phyloP scores from a whole-genome alignment of 1,284 basidiomycete genomes.

The Serendipita sp. region DNA sequence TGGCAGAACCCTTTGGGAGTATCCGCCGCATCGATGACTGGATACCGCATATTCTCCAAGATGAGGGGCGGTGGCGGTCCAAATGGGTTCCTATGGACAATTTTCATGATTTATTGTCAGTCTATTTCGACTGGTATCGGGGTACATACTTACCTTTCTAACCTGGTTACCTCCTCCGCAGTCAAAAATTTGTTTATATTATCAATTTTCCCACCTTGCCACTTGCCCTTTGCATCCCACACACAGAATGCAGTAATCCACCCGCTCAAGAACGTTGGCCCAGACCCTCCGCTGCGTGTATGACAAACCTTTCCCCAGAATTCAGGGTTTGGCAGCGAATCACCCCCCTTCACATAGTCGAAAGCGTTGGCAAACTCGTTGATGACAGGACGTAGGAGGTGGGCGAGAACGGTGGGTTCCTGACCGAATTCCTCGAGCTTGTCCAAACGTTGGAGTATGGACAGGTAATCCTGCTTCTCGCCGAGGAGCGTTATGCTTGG shows the following conservation, averaged over 20 bases:
- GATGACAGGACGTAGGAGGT: constrained; percentile 25
- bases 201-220: neutral
- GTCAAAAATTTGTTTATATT: neutral
- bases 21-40: constrained; percentile 1
- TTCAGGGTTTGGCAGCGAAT: neutral
- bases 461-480: constrained; percentile 25
- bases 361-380: constrained; percentile 25
- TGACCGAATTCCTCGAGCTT: constrained; percentile 24
- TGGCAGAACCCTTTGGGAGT: neutral
- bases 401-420: constrained; percentile 23
- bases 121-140: neutral
- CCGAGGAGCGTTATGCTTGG: constrained; percentile 35
- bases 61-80: neutral
- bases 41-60: constrained; percentile 1
- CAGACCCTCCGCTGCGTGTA: neutral
- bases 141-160: neutral
- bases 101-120: neutral
- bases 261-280: neutral
- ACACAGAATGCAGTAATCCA: constrained; percentile 8
- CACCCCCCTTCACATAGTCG: constrained; percentile 14
- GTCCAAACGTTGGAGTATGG: constrained; percentile 21
- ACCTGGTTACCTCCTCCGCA: neutral
- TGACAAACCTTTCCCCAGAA: constrained; percentile 4
- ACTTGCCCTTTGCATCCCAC: constrained; percentile 1
- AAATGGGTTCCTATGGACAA: neutral